Conservation (phyloP, 176 grass and related monocot genomes). For the Urochloa ruziziensis region DNA sequence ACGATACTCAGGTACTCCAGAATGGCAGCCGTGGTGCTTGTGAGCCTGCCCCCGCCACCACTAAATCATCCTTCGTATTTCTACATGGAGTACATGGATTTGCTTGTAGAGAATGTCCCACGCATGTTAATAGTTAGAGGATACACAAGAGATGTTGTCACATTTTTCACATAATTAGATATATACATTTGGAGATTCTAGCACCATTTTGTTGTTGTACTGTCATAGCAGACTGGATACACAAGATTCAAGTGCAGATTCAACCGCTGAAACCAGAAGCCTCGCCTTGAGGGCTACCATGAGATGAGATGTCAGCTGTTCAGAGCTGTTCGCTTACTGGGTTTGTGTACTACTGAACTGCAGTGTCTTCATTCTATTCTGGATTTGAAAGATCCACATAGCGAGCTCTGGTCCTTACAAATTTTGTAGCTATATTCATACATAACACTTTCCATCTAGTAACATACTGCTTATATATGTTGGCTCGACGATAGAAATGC, state of each 20-base stretch:
- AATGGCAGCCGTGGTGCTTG: slow-evolving; percentile 94
- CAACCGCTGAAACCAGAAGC: slow-evolving; percentile 19
- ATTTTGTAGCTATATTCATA: slow-evolving; percentile 44
- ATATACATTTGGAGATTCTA: slow-evolving; percentile 25
- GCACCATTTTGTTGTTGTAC: slow-evolving; percentile 19
- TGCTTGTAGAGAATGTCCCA: slow-evolving; percentile 94
- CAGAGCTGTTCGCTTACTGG: slow-evolving; percentile 17
- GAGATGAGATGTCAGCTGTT: slow-evolving; percentile 19
- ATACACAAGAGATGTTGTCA: slow-evolving; percentile 95
- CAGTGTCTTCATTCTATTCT: slow-evolving; percentile 39
- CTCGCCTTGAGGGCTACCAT: slow-evolving; percentile 31
- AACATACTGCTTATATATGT: neutral
- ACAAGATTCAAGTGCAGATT: slow-evolving; percentile 38
- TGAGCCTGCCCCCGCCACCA: slow-evolving; percentile 88
- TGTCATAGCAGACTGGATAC: slow-evolving; percentile 30
- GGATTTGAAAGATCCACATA: slow-evolving; percentile 17
- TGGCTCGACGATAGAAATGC: neutral
- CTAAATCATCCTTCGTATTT: slow-evolving; percentile 87
- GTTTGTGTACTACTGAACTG: slow-evolving; percentile 20
- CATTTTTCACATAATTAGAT: slow-evolving; percentile 78
- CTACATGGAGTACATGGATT: slow-evolving; percentile 99
- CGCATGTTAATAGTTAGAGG: slow-evolving; percentile 97
- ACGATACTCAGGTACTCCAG: slow-evolving; percentile 92
- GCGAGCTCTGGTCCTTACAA: slow-evolving; percentile 26
- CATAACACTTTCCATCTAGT: neutral